Base-by-base conservation (phyloP, 495 filamentous ascomycete genomes). In the Glarea lozoyensis region DNA sequence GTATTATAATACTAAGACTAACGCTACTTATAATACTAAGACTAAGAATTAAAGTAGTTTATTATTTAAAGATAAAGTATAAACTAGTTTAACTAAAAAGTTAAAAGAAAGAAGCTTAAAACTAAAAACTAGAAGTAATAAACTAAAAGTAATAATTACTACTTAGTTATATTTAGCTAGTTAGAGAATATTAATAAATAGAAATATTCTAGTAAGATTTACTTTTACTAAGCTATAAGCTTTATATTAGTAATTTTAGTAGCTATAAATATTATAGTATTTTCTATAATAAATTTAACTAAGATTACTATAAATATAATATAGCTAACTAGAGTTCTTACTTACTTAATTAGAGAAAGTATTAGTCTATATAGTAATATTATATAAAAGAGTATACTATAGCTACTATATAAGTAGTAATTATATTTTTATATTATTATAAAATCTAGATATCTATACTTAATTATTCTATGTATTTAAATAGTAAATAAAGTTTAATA, bases 301-400 rank as follows among this genome's bases (percentile, higher is more conserved):
- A 33, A 45, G 42, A 37, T 45, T 45, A 45, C 42, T 45, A 20
- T 18, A 40, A 40, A 22, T 30, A 40, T 37, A 24, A 12, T 29
- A 37, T 37, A 6, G 36, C 44, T 46, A 29, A 46, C 36, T 19
- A 46, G 44, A 37, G 22, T 46, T 37, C 36, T 46, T 46, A 37
- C 4, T 45, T 35, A 35, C 43, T 45, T 46, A 22, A 46, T 16
- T 46, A 27, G 29, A 42, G 45, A 38, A 48, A 38, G 45, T 48
- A 48, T 42, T 21, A 48, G 38, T 30, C 45, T 31, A 34, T 42
- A 30, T 48, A 33, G 45, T 38, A 22, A 48, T 38, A 30, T n/a
- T 22, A 38, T 35, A 42, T 48, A 15, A 42, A n/a, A 38, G 42
- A 16, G 45, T 38, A 40, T 35, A 19, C 35, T 40, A 10, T 46